Evolutionary conservation across 192 early-diverging fungal species (phyloP).

Genomic region (Mortierella hygrophila): DNA sequence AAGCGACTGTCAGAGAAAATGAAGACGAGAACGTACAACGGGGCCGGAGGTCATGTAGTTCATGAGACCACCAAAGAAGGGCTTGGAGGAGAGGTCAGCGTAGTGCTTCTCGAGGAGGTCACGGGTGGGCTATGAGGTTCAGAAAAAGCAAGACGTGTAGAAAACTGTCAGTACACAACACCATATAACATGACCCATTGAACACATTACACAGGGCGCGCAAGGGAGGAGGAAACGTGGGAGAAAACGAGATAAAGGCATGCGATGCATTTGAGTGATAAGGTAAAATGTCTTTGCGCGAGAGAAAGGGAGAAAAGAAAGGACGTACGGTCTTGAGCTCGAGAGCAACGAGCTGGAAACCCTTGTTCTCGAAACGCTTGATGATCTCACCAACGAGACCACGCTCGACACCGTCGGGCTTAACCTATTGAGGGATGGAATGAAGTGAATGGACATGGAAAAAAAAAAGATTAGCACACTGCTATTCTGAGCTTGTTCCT

Average conservation of each 20-base stretch:
- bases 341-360: conserved; percentile 92
- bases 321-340: conserved; percentile 71
- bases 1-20: neutral
- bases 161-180: neutral
- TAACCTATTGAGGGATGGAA: conserved; percentile 57
- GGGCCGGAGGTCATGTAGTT: conserved; percentile 96
- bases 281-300: neutral
- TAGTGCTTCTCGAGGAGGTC: conserved; percentile 89
- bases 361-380: conserved; percentile 86
- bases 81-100: conserved; percentile 84
- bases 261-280: neutral
- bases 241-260: conserved; percentile 1
- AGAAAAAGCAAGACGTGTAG: neutral
- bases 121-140: conserved; percentile 60
- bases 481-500: neutral
- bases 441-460: conserved; percentile 1
- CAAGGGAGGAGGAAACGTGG: neutral
- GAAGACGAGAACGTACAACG: conserved; percentile 73
- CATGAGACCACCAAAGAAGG: conserved; percentile 92
- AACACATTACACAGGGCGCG: neutral
- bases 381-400: conserved; percentile 91
- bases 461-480: neutral
- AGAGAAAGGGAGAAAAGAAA: neutral
- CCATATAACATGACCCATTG: conserved; percentile 6
- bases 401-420: conserved; percentile 91